These are phyloP conservation scores for Teunomyces panamensis DNA, from an alignment of 805 yeast genomes.

Conservation along the genomic window DNA sequence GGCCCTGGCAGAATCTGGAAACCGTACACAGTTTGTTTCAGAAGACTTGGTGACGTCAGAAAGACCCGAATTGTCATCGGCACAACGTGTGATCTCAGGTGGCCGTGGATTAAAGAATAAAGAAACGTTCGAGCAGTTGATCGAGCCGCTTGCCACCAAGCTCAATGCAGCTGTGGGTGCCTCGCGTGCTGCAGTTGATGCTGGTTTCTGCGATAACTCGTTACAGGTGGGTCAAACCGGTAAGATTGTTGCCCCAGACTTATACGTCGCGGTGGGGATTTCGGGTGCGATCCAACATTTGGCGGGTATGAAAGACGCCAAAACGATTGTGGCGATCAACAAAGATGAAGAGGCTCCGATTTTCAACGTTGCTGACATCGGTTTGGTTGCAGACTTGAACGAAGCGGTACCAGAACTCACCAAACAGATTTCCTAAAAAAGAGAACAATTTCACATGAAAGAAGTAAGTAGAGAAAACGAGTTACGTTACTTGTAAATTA, in stretches of 20 bases:
- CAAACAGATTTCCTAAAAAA: constrained; percentile 45
- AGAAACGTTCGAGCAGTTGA: constrained; percentile 73
- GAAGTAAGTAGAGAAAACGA: no score
- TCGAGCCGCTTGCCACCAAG: constrained; percentile 81
- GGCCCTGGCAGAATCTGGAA: constrained; percentile 15
- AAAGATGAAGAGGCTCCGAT: constrained; percentile 94
- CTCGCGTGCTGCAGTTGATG: constrained; percentile 96
- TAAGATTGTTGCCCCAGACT: constrained; percentile 94
- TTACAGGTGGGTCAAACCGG: constrained; percentile 98
- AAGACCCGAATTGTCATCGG: constrained; percentile 89
- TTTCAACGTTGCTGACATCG: constrained; percentile 85
- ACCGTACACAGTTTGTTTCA: constrained; percentile 58
- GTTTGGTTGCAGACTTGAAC: constrained; percentile 84
- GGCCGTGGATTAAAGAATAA: constrained; percentile 92
- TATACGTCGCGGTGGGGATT: constrained; percentile 89
- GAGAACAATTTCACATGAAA: no score
- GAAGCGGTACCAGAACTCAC: constrained; percentile 90
- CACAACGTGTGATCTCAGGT: constrained; percentile 80
- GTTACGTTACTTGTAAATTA: no score
- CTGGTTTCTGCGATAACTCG: constrained; percentile 94
- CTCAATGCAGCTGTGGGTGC: constrained; percentile 95
- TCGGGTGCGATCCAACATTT: constrained; percentile 98
- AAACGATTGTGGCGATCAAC: constrained; percentile 89
- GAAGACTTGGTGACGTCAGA: constrained; percentile 74
- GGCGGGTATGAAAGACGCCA: constrained; percentile 98